These are phyloP conservation scores for Phytophthora kernoviae DNA, from an alignment of 352 stramenopile species.

Conservation along the genomic window DNA sequence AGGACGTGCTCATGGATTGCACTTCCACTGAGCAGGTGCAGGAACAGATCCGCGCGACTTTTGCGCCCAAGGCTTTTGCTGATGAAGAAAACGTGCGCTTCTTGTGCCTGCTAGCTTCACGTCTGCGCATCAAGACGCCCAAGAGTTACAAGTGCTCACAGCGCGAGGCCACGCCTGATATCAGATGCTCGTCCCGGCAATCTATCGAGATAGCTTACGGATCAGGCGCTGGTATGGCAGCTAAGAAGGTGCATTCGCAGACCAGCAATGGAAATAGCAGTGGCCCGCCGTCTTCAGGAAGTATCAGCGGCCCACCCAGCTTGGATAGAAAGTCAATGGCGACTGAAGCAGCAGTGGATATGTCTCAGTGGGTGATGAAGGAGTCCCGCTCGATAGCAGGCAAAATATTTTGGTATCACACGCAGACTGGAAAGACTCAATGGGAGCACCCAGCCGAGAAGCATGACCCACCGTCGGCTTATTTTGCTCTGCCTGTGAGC, in stretches of 20 bases:
- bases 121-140: conserved; percentile 63
- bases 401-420: conserved; percentile 85
- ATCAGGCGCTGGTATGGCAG: conserved; percentile 22
- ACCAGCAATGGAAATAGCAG: conserved; percentile 22
- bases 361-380: conserved; percentile 82
- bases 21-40: conserved; percentile 46
- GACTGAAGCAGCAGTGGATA: conserved; percentile 59
- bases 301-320: conserved; percentile 18
- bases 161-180: conserved; percentile 35
- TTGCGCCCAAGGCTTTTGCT: conserved; percentile 37
- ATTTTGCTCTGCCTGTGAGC: conserved; percentile 72
- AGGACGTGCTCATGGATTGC: conserved; percentile 45
- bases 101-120: conserved; percentile 63
- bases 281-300: conserved; percentile 15
- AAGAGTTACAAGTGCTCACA: conserved; percentile 69
- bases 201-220: conserved; percentile 69
- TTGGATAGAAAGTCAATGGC: conserved; percentile 36
- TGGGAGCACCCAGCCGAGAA: conserved; percentile 80
- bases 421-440: conserved; percentile 72
- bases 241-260: conserved; percentile 27
- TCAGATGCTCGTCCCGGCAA: conserved; percentile 54
- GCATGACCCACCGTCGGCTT: conserved; percentile 54
- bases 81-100: conserved; percentile 56
- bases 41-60: conserved; percentile 39
- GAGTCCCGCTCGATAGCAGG: conserved; percentile 73